These are phyloP conservation scores for Calcarisporium arbuscula DNA, from an alignment of 2,329 filamentous ascomycete species.

Conservation along the genomic window DNA sequence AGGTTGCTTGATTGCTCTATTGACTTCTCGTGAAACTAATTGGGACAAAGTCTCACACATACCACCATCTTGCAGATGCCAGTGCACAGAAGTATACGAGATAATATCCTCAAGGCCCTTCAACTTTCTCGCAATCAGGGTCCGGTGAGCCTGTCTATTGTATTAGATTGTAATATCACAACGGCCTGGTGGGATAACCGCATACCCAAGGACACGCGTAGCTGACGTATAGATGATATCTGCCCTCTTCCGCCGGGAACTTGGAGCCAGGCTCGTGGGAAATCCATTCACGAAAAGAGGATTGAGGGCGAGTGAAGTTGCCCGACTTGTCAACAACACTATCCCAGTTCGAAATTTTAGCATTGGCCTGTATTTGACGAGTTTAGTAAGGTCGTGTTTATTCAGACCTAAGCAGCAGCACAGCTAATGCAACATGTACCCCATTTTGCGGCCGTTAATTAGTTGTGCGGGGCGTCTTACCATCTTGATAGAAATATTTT, in stretches of 20 bases:
- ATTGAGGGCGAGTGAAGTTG: constrained; percentile 84
- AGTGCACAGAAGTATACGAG: constrained; percentile 74
- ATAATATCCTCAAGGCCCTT: constrained; percentile 88
- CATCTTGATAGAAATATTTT: too few species aligned
- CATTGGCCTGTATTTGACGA: constrained; percentile 2
- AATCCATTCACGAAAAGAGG: constrained; percentile 73
- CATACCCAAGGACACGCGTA: constrained; percentile 83
- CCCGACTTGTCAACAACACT: constrained; percentile 67
- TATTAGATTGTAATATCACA: not conserved
- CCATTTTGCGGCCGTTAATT: too few species aligned
- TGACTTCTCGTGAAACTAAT: not conserved
- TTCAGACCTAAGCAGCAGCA: too few species aligned
- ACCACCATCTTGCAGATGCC: constrained; percentile 67
- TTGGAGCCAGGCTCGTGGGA: constrained; percentile 62
- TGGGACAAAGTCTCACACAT: not conserved
- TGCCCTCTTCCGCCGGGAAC: constrained; percentile 76
- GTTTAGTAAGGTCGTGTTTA: too few species aligned
- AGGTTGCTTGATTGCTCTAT: not conserved
- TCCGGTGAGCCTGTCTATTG: constrained; percentile 59
- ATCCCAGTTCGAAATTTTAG: constrained; percentile 72
- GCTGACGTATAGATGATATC: constrained; percentile 90
- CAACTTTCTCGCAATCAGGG: constrained; percentile 78
- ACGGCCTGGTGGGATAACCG: not conserved
- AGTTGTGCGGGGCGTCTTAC: too few species aligned
- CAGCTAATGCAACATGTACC: too few species aligned